Evolutionary conservation across 768 basidiomycete genomes (phyloP).

Genomic region (Rhodotorula sphaerocarpa): DNA sequence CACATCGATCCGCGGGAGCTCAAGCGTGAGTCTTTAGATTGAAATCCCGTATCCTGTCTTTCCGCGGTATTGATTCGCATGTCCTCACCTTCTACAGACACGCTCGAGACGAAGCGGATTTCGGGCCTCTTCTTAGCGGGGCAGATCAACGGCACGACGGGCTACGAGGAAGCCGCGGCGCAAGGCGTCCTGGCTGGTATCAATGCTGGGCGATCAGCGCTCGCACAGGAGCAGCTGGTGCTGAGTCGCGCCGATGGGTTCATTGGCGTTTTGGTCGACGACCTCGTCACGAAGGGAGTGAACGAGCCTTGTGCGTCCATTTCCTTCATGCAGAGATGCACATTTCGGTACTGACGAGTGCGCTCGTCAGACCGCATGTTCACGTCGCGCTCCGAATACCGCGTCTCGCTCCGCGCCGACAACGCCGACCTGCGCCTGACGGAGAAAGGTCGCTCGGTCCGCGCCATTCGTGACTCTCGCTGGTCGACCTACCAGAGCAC

Average conservation of each 20-base stretch:
- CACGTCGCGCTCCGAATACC: constrained; percentile 80
- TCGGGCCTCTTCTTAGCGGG: constrained; percentile 78
- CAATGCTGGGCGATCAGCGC: constrained; percentile 70
- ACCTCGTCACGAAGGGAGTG: constrained; percentile 75
- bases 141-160: constrained; percentile 89
- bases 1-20: constrained; percentile 77
- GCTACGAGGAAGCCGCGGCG: constrained; percentile 88
- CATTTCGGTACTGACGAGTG: not conserved
- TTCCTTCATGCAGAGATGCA: not conserved
- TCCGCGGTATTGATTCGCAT: not conserved
- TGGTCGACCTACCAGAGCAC: constrained; percentile 40
- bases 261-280: constrained; percentile 85
- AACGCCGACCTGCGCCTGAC: constrained; percentile 81
- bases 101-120: constrained; percentile 77
- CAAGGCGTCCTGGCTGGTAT: constrained; percentile 82
- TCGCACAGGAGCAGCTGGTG: constrained; percentile 51
- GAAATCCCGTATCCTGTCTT: too few species aligned
- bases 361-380: constrained; percentile 71
- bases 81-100: constrained; percentile 48
- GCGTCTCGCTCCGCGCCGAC: constrained; percentile 77
- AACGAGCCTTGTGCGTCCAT: constrained; percentile 72
- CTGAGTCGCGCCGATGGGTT: constrained; percentile 78
- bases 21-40: constrained; percentile 50
- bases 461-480: constrained; percentile 48
- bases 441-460: constrained; percentile 54